Base-by-base conservation (phyloP, 306 rosid genomes). In the Quercus berberidifolia region DNA sequence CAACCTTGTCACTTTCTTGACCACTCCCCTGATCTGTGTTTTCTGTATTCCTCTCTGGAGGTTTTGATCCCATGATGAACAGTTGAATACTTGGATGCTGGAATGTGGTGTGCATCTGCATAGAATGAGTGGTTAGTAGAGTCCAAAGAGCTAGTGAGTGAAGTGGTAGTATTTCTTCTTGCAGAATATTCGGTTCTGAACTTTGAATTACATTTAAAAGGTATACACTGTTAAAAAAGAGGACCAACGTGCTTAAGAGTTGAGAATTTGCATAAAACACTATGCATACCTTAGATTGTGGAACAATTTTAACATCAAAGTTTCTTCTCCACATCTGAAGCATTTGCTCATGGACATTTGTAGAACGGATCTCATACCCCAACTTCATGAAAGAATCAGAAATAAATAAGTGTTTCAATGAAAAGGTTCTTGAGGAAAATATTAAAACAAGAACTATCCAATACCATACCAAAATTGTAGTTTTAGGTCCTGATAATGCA, bases 1-100 rank as follows among this genome's bases (percentile, higher is more conserved):
- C 78, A 15, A 58, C 81, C 33, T 14, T 83, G 60, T 88, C 87
- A 20, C 19, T 76, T 79, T 85, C 80, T 58, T 79, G 88, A 55
- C 83, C 76, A 43, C 58, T 21, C 14, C 38, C 69, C 64, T 74
- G 71, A 49, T 38, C 74, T 28, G 77, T 6, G 57, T 68, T 91
- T 41, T 77, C 88, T 28, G 75, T 19, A 79, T 62, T 38, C 33
- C 76, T 90, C 12, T 79, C 75, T 17, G 81, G 67, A 26, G 81
- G 70, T 76, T 91, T 95, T 23, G 56, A 18, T 74, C 86, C 93
- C 97, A 92, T 83, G 6, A 90, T 74, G 85, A 77, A 91, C 76
- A 95, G 91, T 79, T 92, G 92, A 78, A 95, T 95, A 78, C 93
- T 91, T 58, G 97, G 92, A 89, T 95, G 98, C 78, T 92, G 97